Evolutionary conservation across 257 asterid genomes (phyloP), one percentile per base, ranked within the genome.

Genomic region (Agastache rugosa): DNA sequence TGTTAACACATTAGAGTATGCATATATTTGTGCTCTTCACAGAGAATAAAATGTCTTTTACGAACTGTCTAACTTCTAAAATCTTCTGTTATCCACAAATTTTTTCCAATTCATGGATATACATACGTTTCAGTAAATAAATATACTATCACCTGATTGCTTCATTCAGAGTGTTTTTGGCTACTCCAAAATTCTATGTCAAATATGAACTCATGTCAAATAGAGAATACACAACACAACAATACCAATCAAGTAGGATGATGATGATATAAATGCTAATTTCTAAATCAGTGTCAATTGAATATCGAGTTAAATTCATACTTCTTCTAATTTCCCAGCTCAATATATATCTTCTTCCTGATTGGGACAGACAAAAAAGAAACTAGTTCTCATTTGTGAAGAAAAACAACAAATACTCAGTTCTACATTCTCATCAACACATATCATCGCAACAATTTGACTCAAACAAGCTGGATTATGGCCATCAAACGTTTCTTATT

Each of bases 31-130:
- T 17, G 0, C 16, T n/a, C 11, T 41, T 63, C 25, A 19, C 39
- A 19, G 8, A 51, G 39, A 63, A 69, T 29, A 51, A 41, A 60
- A 50, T 58, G 63, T 15, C 51, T 42, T 54, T 35, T 25, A 39
- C 39, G 37, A 55, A 60, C 55, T 27, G 56, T 62, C 61, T 66
- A 66, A 23, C 66, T 48, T 47, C 72, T 63, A 73, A 16, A 73
- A 22, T 41, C 34, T 64, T 65, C 47, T n/a, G 6, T 11, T 61
- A 50, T 9, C 19, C 31, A 23, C 60, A 63, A 12, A 31, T 10
- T 4, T 72, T 61, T 27, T 50, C 27, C 16, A 60, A 69, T 44
- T 17, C 55, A 37, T 1, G 44, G 27, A 50, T 60, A 8, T 8
- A 39, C 44, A 23, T 45, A 35, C 48, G 20, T 48, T 41, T 41